Percentiles rank a stretch among this genome's conserved stretches.
These are phyloP conservation scores for Cylindricascospora bacillispora DNA, from an alignment of 1,139 yeast species.

Conservation along the genomic window DNA sequence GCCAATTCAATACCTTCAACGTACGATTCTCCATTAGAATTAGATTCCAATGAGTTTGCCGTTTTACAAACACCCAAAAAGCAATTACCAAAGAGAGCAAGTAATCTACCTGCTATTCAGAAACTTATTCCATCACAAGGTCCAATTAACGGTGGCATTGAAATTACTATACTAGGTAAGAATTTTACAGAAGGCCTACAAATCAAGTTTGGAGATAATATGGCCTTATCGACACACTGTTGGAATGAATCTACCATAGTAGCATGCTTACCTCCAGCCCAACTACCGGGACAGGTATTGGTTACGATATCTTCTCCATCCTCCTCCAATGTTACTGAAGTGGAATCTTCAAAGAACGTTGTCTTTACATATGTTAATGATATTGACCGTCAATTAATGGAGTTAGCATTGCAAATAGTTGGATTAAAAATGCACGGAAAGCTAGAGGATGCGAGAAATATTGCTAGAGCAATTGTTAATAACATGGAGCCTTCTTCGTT, in stretches of 20 bases:
- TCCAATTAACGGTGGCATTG: conserved; percentile 90
- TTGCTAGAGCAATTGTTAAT: conserved; percentile 77
- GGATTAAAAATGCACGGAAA: conserved; percentile 93
- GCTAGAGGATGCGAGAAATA: conserved; percentile 81
- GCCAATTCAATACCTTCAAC: no score
- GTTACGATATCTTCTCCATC: conserved; percentile 56
- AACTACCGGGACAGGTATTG: conserved; percentile 79
- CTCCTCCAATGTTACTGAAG: conserved; percentile 3
- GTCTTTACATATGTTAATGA: conserved; percentile 85
- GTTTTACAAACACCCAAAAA: no score
- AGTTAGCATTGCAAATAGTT: conserved; percentile 83
- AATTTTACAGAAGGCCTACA: conserved; percentile 72
- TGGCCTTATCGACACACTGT: conserved; percentile 81
- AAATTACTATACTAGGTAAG: conserved; percentile 76
- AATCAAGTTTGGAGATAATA: conserved; percentile 77
- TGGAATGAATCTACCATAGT: conserved; percentile 95
- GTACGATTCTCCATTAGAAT: no score
- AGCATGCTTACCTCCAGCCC: conserved; percentile 84
- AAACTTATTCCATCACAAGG: conserved; percentile 92
- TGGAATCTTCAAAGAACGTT: conserved; percentile 9
- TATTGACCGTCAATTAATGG: conserved; percentile 83
- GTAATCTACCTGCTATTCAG: conserved; percentile 46
- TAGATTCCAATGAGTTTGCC: no score
- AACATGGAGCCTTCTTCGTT: conserved; percentile 24
- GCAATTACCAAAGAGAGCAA: no score